Evolutionary conservation across 2,329 filamentous ascomycete genomes (phyloP), one percentile per base, ranked within the genome.

Genomic region (Xylariaceae sp.): DNA sequence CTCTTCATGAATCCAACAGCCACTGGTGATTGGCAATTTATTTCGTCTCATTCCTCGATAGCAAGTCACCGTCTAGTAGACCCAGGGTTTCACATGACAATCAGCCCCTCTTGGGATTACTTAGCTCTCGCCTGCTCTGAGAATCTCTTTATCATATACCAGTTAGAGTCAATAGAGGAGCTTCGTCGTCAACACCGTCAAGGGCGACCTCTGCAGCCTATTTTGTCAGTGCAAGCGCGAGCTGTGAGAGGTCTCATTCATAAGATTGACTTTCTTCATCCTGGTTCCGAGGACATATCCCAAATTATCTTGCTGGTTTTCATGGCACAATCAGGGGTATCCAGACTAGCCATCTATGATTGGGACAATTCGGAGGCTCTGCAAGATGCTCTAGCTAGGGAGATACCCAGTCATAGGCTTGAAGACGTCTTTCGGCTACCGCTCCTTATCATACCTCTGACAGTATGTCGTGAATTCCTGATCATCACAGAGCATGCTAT

Each of bases 261-360:
- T 63, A 89, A 91, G 62, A 86, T 97, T 78, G 88, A 92, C 18
- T 99, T 97, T 60, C 78, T 99, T 2, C 84, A 88, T 54, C 89
- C 92, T 6, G 79, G 80, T 8, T 72, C 81, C 0, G 80, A 84
- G 47, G 86, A 92, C 55, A 79, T 84, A 8, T 78, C 86, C 48
- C 85, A 86, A 62, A 82, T 95, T 36, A 86, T 95, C n/a, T 78
- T 97, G 3, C 75, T 96, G 9, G 74, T 96, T 35, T 79, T 87
- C 15, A 64, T 83, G 13, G 71, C 80, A 45, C 74, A 72, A 27
- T 73, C 75, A 26, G 78, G 79, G 1, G 70, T 72, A 11, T 80
- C 81, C 1, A 76, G 76, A 52, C 77, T 86, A 71, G 67, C 81
- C 2, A 74, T 79, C 2, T 87, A 84, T 57, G 82, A 87, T 58